Evolutionary conservation across 768 basidiomycete genomes (phyloP).

Genomic region (Candolleomyces eurysporus): DNA sequence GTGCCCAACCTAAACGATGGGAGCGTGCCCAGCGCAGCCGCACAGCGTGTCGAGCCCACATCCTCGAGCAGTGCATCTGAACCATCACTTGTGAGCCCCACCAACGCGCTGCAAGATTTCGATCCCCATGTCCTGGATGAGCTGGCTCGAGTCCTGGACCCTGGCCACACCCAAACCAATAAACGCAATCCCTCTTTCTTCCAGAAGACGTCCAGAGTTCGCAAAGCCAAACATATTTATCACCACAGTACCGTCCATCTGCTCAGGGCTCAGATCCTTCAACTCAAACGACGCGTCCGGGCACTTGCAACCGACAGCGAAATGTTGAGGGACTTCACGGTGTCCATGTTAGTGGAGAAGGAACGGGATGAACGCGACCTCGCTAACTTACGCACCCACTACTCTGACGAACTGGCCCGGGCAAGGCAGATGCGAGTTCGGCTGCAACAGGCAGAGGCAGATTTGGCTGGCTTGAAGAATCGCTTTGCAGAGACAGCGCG

Average conservation of each 20-base stretch:
- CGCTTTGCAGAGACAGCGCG: conserved; percentile 8
- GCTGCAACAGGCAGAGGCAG: background rate
- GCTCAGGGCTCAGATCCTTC: conserved; percentile 16
- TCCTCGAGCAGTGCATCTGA: too few relatives aligned
- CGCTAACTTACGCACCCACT: conserved; percentile 22
- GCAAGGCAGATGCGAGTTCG: conserved; percentile 23
- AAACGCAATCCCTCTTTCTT: background rate
- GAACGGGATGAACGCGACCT: conserved; percentile 25
- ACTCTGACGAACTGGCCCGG: conserved; percentile 12
- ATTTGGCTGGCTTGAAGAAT: conserved; percentile 1
- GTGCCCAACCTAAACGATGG: too few relatives aligned
- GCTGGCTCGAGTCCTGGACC: too few relatives aligned
- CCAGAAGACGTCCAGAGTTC: background rate
- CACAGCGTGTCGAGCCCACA: too few relatives aligned
- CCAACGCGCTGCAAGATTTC: too few relatives aligned
- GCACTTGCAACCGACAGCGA: conserved; percentile 27
- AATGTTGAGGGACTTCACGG: conserved; percentile 22
- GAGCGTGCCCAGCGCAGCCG: too few relatives aligned
- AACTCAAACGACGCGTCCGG: conserved; percentile 13
- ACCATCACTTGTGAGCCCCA: too few relatives aligned
- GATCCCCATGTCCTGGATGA: too few relatives aligned
- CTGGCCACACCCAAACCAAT: too few relatives aligned
- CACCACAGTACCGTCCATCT: background rate
- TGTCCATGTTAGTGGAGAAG: conserved; percentile 12
- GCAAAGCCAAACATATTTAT: background rate